Conservation (phyloP, 306 rosid species). For the Vachellia pachyceras region DNA sequence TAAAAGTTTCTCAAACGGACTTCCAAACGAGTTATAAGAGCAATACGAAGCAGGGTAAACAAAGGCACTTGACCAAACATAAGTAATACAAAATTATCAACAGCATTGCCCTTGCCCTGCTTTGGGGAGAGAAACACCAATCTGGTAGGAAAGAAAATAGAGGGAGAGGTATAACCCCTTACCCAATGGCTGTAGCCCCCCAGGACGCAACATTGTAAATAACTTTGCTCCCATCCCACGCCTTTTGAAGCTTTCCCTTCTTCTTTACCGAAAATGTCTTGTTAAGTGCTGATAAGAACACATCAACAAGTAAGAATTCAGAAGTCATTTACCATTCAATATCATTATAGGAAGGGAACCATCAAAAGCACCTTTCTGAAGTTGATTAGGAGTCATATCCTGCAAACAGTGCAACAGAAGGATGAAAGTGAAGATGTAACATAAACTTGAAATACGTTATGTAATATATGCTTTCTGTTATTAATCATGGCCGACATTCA, state of each 20-base stretch:
- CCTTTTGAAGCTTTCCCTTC: slow-evolving; percentile 86
- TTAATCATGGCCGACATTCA: slow-evolving; percentile 25
- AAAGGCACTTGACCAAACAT: background rate
- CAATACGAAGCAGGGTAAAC: background rate
- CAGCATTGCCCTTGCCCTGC: background rate
- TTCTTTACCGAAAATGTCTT: slow-evolving; percentile 79
- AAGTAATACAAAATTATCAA: background rate
- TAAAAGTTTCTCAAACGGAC: background rate
- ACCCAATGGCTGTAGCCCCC: slow-evolving; percentile 99
- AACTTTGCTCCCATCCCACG: slow-evolving; percentile 95
- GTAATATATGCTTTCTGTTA: slow-evolving; percentile 6
- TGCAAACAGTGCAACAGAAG: slow-evolving; percentile 51
- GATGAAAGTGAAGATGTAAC: slow-evolving; percentile 28
- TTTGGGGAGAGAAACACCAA: background rate
- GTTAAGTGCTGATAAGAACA: slow-evolving; percentile 65
- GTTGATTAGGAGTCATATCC: slow-evolving; percentile 88
- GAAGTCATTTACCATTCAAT: slow-evolving; percentile 30
- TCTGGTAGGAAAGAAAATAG: background rate
- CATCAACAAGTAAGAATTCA: slow-evolving; percentile 35
- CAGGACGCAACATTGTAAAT: slow-evolving; percentile 89
- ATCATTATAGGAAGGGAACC: slow-evolving; percentile 27
- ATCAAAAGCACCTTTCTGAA: slow-evolving; percentile 73
- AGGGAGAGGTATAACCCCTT: slow-evolving; percentile 21
- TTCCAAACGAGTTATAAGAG: background rate
- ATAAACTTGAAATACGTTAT: slow-evolving; percentile 18